Base-by-base conservation (phyloP, 225 moss, liverwort and hornwort species). In the Bryum argenteum region DNA sequence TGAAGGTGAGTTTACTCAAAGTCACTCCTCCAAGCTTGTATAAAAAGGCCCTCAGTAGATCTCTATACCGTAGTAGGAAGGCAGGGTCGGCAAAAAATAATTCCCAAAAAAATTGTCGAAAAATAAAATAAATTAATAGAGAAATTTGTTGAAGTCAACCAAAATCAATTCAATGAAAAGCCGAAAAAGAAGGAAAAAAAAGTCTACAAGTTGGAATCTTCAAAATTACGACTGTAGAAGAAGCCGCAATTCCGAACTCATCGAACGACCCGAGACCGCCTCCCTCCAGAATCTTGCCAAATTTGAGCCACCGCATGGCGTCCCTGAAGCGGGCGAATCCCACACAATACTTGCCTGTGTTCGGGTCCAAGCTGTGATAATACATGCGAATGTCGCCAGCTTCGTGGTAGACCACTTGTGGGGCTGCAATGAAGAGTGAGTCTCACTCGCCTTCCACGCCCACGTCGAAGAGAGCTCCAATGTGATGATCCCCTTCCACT, bases 371-470 rank as follows among this genome's bases (percentile, higher is more conserved):
- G 4, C 83, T 62, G 54, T 86, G 86, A 58, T 86, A 86, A 33
- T 80, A 86, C 86, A 86, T 86, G 28, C 86, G 86, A 55, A 86
- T 83, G 58, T 86, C 86, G 9, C 83, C 83, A 3, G 86, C 71
- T 53, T 83, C 75, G 52, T 83, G 86, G 74, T 72, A 86, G n/a
- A 86, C 80, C 0, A 86, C 86, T 61, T 86, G 86, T 16, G 86
- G 86, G 8, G 82, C 80, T 19, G 78, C 75, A 24, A 86, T 80
- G 65, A 83, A 80, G 16, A 86, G 62, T 15, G 80, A 80, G 40
- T 86, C 86, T 80, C 83, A 86, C 54, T 86, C 86, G 43, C 86
- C 83, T 75, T 86, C 80, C 1, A 66, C 66, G 14, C 86, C 86
- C 43, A 86, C 83, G 60, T 86, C 86, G 15, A 86, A 86, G 1